Evolutionary conservation across 106 monocot genomes (phyloP).

Genomic region (Platanthera guangdongensis): DNA sequence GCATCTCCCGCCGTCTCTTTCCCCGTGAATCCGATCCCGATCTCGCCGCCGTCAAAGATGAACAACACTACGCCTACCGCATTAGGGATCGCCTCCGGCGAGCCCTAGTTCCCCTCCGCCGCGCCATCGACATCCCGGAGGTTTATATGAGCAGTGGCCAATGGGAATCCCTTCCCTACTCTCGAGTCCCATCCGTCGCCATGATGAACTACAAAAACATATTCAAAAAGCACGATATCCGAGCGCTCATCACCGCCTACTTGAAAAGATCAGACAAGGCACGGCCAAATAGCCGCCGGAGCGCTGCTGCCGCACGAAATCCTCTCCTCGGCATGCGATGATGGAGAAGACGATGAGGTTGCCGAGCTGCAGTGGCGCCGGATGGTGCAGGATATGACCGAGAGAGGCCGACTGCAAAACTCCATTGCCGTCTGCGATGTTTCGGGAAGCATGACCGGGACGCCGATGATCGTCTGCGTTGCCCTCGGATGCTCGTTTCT

Average conservation of each 20-base stretch:
- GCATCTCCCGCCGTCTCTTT: slow-evolving; percentile 48
- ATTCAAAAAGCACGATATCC: slow-evolving; percentile 43
- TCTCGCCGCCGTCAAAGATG: slow-evolving; percentile 31
- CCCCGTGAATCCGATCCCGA: slow-evolving; percentile 37
- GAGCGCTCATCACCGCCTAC: slow-evolving; percentile 37
- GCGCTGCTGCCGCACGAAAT: slow-evolving; percentile 67
- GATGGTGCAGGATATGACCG: slow-evolving; percentile 44
- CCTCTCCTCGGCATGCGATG: slow-evolving; percentile 3
- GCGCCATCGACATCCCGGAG: slow-evolving; percentile 53
- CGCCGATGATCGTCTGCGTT: slow-evolving; percentile 56
- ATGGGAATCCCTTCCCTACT: slow-evolving; percentile 53
- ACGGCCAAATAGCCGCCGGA: slow-evolving; percentile 65
- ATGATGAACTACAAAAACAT: slow-evolving; percentile 65
- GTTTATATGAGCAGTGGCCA: slow-evolving; percentile 46
- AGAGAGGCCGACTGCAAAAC: slow-evolving; percentile 43
- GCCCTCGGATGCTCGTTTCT: slow-evolving; percentile 49
- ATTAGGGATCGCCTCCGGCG: slow-evolving; percentile 50
- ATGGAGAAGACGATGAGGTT: slow-evolving; percentile 29
- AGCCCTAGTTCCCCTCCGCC: slow-evolving; percentile 55
- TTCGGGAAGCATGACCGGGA: slow-evolving; percentile 56
- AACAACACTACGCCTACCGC: slow-evolving; percentile 65
- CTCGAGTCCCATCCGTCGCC: slow-evolving; percentile 74
- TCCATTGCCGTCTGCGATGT: slow-evolving; percentile 75
- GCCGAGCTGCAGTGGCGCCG: slow-evolving; percentile 72
- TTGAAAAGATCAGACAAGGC: slow-evolving; percentile 34